Evolutionary conservation across 805 yeast genomes (phyloP).

Genomic region (Schwanniomyces polymorphus): DNA sequence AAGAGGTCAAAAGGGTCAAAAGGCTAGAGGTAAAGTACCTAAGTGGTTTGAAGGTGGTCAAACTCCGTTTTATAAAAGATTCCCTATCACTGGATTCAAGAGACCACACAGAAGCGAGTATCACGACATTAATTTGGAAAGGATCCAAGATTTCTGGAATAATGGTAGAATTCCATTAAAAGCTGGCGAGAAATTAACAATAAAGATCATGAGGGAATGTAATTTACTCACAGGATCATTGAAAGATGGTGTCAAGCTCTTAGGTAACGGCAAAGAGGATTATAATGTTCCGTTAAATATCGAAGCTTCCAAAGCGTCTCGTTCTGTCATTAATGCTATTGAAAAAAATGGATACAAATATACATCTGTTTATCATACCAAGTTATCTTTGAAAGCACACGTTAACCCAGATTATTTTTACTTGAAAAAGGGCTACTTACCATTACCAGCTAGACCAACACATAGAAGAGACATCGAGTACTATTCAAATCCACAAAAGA

Average conservation of each 20-base stretch:
- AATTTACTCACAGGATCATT: constrained; percentile 73
- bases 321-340: constrained; percentile 68
- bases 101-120: constrained; percentile 57
- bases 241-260: constrained; percentile 77
- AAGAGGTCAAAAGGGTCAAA: constrained; percentile 98
- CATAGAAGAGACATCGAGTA: constrained; percentile 75
- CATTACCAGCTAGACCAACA: constrained; percentile 83
- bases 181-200: constrained; percentile 66
- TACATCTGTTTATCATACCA: constrained; percentile 65
- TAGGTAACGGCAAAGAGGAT: constrained; percentile 60
- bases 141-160: constrained; percentile 70
- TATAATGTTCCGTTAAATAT: constrained; percentile 65
- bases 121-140: constrained; percentile 62
- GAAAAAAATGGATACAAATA: constrained; percentile 73
- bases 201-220: constrained; percentile 71
- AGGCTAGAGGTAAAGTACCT: constrained; percentile 88
- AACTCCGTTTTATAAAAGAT: constrained; percentile 81
- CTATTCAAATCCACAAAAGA: constrained; percentile 67
- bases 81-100: constrained; percentile 87
- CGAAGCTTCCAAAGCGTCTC: constrained; percentile 82
- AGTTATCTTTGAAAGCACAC: constrained; percentile 70
- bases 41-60: constrained; percentile 99
- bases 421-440: constrained; percentile 72
- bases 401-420: constrained; percentile 71
- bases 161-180: constrained; percentile 60